A percentile compares a stretch with the other conserved stretches of the same genome.
These are phyloP conservation scores for Balamuthia mandrillaris DNA, from an alignment of 208 protist species.

Conservation along the genomic window DNA sequence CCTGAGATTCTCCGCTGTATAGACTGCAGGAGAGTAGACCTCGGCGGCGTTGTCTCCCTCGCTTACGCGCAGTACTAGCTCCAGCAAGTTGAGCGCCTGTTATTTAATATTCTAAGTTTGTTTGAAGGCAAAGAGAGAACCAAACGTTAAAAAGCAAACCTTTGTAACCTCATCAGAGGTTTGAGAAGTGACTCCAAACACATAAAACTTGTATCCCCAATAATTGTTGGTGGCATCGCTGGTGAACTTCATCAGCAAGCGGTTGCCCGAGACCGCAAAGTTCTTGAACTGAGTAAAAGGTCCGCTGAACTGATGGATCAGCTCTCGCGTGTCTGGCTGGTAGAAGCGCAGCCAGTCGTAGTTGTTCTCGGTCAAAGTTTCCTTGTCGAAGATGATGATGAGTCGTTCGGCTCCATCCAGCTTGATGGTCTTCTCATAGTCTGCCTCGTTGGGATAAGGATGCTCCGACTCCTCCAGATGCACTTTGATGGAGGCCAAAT, in stretches of 20 bases:
- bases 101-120: no score
- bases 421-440: neutral
- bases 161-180: no score
- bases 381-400: neutral
- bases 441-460: neutral
- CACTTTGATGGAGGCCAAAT: neutral
- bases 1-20: no score
- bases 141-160: no score
- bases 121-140: no score
- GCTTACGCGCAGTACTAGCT: no score
- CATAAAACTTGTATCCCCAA: conserved; percentile 10
- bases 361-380: neutral
- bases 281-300: neutral
- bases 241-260: neutral
- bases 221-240: neutral
- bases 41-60: no score
- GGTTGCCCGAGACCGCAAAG: neutral
- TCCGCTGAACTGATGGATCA: neutral
- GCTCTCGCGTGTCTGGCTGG: neutral
- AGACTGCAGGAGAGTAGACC: no score
- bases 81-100: no score
- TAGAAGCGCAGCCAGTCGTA: conserved; percentile 12
- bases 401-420: neutral
- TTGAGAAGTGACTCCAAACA: no score
- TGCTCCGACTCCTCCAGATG: neutral